Evolutionary conservation across 495 filamentous ascomycete species (phyloP).

Genomic region (Aspergillus affinis): DNA sequence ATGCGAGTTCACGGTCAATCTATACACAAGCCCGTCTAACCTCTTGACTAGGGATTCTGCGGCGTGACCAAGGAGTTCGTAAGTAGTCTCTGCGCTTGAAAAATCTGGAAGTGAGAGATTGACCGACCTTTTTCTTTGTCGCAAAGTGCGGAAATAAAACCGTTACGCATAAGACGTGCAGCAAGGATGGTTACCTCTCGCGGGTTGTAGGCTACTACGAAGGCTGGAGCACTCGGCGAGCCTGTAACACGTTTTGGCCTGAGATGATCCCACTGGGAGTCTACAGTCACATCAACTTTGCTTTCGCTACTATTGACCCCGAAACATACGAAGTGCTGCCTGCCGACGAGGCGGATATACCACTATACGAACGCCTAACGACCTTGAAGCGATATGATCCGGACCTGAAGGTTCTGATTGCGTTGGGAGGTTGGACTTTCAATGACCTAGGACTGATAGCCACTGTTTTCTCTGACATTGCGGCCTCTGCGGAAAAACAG

Average conservation of each 20-base stretch:
- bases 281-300: conserved; percentile 9
- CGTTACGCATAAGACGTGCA: conserved; percentile 9
- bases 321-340: conserved; percentile 7
- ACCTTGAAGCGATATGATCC: conserved; percentile 30
- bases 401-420: conserved; percentile 38
- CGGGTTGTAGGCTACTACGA: conserved; percentile 14
- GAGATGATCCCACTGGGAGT: conserved; percentile 6
- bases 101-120: too few species aligned
- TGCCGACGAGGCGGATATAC: conserved; percentile 5
- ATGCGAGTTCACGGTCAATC: too few species aligned
- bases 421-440: conserved; percentile 46
- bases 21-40: too few species aligned
- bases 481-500: conserved; percentile 27
- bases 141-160: conserved; percentile 17
- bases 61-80: conserved; percentile 12
- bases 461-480: conserved; percentile 31
- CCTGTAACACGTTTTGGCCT: conserved; percentile 1
- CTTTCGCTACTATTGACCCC: conserved; percentile 9
- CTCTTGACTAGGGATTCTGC: background rate
- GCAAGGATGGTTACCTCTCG: background rate
- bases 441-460: conserved; percentile 27
- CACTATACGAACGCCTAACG: conserved; percentile 48
- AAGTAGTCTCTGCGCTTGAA: background rate
- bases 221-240: background rate
- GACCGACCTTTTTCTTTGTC: too few species aligned